Conservation (phyloP, 108 stramenopile genomes). For the Nannochloropsis granulata region DNA sequence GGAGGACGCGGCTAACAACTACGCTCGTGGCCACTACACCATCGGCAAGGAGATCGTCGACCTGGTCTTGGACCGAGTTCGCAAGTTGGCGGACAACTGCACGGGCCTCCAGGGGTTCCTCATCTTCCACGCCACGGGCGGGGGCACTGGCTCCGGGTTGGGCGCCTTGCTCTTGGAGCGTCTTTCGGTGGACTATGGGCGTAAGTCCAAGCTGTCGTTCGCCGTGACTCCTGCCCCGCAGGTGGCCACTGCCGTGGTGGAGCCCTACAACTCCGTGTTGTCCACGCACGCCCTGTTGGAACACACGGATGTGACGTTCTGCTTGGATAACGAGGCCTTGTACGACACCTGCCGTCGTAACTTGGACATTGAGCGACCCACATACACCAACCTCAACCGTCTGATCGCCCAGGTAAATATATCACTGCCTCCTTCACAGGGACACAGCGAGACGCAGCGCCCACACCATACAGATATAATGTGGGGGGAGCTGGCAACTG, state of each 20-base stretch:
- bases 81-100: conserved; percentile 96
- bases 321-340: conserved; percentile 59
- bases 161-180: conserved; percentile 95
- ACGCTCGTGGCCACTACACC: conserved; percentile 99
- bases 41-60: conserved; percentile 96
- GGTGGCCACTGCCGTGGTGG: conserved; percentile 59
- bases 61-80: conserved; percentile 90
- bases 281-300: conserved; percentile 57
- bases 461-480: too few relatives aligned
- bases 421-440: not conserved
- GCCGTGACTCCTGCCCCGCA: conserved; percentile 65
- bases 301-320: conserved; percentile 58
- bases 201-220: conserved; percentile 97
- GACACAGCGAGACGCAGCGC: too few relatives aligned
- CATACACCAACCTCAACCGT: conserved; percentile 60
- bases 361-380: conserved; percentile 58
- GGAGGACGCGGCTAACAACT: conserved; percentile 99
- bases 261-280: conserved; percentile 59
- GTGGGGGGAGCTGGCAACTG: too few relatives aligned
- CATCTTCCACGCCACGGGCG: conserved; percentile 96
- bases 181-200: conserved; percentile 91
- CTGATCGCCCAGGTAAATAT: conserved; percentile 48
- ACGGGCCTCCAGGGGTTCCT: conserved; percentile 98
- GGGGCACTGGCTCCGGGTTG: conserved; percentile 96
- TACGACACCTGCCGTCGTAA: conserved; percentile 59